These are phyloP conservation scores for Mortierella sp. DNA, from an alignment of 371 early-diverging fungal genomes.

Conservation along the genomic window DNA sequence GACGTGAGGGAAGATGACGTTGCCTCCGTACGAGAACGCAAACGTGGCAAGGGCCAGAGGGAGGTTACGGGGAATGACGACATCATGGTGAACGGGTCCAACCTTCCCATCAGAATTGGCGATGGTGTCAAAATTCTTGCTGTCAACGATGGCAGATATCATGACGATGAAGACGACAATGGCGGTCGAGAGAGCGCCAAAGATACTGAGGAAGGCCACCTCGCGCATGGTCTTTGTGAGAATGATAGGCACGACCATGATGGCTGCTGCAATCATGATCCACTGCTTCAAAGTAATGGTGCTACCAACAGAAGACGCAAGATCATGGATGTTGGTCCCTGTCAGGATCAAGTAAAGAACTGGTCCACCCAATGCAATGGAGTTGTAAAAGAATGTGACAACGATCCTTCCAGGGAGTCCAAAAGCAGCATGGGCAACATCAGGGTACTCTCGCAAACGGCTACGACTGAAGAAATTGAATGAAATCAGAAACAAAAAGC, in stretches of 20 bases:
- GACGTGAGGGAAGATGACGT: constrained; percentile 80
- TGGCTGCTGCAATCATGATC: constrained; percentile 72
- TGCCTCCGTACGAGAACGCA: constrained; percentile 84
- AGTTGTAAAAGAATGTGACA: constrained; percentile 74
- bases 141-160: constrained; percentile 51
- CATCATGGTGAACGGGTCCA: constrained; percentile 53
- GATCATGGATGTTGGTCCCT: constrained; percentile 68
- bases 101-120: constrained; percentile 1
- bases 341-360: constrained; percentile 85
- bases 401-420: constrained; percentile 69
- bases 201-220: constrained; percentile 68
- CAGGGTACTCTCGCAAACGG: constrained; percentile 68
- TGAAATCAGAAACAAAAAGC: background rate
- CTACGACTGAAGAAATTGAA: constrained; percentile 36
- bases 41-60: constrained; percentile 74
- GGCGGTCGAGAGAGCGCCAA: constrained; percentile 66
- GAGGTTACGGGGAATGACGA: constrained; percentile 65
- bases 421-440: constrained; percentile 77
- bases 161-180: constrained; percentile 63
- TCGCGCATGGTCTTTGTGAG: constrained; percentile 79
- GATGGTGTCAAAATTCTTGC: constrained; percentile 32
- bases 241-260: constrained; percentile 80
- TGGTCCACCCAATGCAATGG: constrained; percentile 77
- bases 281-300: constrained; percentile 58
- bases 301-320: constrained; percentile 56